Conservation (phyloP, 805 yeast species). For the Wickerhamiella shivajii region DNA sequence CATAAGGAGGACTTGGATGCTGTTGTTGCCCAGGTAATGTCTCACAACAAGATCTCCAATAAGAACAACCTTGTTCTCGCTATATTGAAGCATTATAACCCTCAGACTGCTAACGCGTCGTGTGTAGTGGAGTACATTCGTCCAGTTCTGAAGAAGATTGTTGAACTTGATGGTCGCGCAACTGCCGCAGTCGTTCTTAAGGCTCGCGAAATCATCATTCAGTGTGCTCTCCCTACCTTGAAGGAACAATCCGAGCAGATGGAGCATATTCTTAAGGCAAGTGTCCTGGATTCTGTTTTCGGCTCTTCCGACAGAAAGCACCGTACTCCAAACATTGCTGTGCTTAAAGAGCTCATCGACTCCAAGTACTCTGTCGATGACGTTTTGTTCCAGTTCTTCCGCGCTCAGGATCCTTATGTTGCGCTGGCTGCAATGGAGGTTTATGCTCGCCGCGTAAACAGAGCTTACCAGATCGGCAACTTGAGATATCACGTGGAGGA, state of each 20-base stretch:
- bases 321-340: slow-evolving; percentile 64
- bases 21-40: slow-evolving; percentile 61
- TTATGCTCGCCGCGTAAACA: slow-evolving; percentile 88
- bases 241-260: slow-evolving; percentile 94
- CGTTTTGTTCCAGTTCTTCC: slow-evolving; percentile 83
- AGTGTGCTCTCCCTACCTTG: slow-evolving; percentile 91
- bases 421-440: slow-evolving; percentile 95
- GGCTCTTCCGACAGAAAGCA: slow-evolving; percentile 54
- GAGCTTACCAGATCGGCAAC: slow-evolving; percentile 82
- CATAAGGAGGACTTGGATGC: slow-evolving; percentile 57
- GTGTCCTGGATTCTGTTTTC: slow-evolving; percentile 78
- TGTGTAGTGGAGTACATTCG: slow-evolving; percentile 55
- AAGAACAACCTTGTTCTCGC: slow-evolving; percentile 84
- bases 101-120: slow-evolving; percentile 57
- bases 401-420: slow-evolving; percentile 70
- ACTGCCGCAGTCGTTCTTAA: slow-evolving; percentile 88
- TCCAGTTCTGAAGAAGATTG: slow-evolving; percentile 59
- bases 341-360: slow-evolving; percentile 84
- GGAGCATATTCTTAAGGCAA: slow-evolving; percentile 84
- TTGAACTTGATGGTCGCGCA: slow-evolving; percentile 77
- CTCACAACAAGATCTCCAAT: slow-evolving; percentile 87
- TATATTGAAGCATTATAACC: slow-evolving; percentile 68
- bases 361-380: slow-evolving; percentile 94
- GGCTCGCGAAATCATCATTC: slow-evolving; percentile 91
- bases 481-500: slow-evolving; percentile 43